These are phyloP conservation scores for Ophiostoma tasmaniense DNA, from an alignment of 2,329 filamentous ascomycete species.

Conservation along the genomic window DNA sequence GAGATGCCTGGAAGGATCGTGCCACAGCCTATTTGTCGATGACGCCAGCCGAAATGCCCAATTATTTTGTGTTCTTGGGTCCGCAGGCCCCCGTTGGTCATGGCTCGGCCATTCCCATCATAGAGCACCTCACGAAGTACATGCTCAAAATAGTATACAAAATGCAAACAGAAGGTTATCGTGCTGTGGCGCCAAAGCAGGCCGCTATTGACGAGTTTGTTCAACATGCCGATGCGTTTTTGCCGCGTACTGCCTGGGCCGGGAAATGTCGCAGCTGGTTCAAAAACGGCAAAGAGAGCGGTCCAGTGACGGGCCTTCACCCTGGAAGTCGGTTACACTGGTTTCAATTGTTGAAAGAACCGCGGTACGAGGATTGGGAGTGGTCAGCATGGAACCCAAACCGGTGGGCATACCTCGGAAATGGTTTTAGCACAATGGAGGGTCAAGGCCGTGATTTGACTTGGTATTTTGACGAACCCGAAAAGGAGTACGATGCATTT, in stretches of 20 bases:
- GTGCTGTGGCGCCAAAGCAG: conserved; percentile 19
- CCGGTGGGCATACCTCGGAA: conserved; percentile 37
- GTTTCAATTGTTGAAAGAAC: conserved; percentile 18
- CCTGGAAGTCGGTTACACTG: conserved; percentile 21
- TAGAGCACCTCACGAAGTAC: conserved; percentile 26
- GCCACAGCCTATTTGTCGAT: conserved; percentile 19
- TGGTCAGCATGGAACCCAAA: conserved; percentile 37
- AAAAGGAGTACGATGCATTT: conserved; percentile 41
- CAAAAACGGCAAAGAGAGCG: conserved; percentile 21
- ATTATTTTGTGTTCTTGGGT: conserved; percentile 23
- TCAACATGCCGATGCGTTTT: conserved; percentile 26
- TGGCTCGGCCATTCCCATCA: conserved; percentile 23
- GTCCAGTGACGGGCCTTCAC: conserved; percentile 18
- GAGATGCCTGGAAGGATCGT: conserved; percentile 20
- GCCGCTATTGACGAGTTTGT: conserved; percentile 22
- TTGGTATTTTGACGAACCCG: conserved; percentile 39
- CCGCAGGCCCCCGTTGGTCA: conserved; percentile 22
- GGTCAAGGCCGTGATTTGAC: conserved; percentile 34
- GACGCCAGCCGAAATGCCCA: conserved; percentile 16
- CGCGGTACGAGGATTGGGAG: conserved; percentile 20
- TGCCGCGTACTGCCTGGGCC: conserved; percentile 27
- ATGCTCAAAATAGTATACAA: conserved; percentile 25
- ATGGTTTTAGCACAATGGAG: conserved; percentile 37
- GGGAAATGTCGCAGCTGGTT: conserved; percentile 26
- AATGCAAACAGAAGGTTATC: conserved; percentile 27